Conservation (phyloP, 371 early-diverging fungal species). For the Mucor lusitanicus region DNA sequence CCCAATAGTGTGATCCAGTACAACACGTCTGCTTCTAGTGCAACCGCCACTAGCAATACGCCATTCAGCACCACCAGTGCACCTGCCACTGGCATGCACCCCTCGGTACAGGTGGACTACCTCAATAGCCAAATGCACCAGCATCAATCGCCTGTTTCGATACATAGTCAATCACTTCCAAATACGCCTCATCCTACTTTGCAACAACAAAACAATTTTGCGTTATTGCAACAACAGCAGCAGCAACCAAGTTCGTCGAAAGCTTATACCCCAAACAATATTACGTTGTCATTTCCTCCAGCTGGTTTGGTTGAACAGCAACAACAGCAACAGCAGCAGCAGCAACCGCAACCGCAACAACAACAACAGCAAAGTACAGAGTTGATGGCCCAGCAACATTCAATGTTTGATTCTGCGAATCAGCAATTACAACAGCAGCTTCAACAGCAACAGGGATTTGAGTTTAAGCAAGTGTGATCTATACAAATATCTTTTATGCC, state of each 20-base stretch:
- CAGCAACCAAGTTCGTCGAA: conserved; percentile 16
- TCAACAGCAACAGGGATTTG: conserved; percentile 9
- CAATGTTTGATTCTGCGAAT: conserved; percentile 26
- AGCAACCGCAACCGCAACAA: too few species aligned
- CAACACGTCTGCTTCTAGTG: not conserved
- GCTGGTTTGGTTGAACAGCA: conserved; percentile 35
- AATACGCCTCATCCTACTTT: conserved; percentile 20
- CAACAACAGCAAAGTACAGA: not conserved
- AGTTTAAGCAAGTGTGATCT: not conserved
- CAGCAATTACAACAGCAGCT: conserved; percentile 11
- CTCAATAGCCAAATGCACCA: conserved; percentile 21
- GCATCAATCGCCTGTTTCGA: not conserved
- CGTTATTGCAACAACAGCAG: conserved; percentile 12
- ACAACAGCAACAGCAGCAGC: conserved; percentile 3
- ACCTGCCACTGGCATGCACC: conserved; percentile 2
- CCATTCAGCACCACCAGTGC: conserved; percentile 9
- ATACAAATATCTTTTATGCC: too few species aligned
- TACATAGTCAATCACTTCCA: conserved; percentile 16
- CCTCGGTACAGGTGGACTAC: conserved; percentile 20
- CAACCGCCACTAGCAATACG: not conserved
- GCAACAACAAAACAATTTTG: conserved; percentile 5
- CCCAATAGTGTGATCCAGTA: conserved; percentile 22
- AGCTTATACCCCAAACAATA: conserved; percentile 27
- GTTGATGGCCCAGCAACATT: not conserved
- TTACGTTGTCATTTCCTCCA: conserved; percentile 29